phyloP scores from a whole-genome alignment of 2,329 filamentous ascomycete species.

The Pseudogymnoascus pannorum region DNA sequence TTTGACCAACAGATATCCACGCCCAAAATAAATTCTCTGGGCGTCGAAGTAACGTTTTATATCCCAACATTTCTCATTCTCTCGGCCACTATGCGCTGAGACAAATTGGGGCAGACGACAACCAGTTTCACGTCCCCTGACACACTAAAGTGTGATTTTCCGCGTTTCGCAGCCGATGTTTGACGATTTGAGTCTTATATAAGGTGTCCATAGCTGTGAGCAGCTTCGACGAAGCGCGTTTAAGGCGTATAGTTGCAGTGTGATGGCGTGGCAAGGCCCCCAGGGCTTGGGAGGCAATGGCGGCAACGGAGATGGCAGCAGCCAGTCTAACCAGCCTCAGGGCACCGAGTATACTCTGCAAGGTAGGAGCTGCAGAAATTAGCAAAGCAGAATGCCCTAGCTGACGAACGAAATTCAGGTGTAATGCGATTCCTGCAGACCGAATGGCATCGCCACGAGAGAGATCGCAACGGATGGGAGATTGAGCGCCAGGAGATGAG shows the following conservation, averaged over 20 bases:
- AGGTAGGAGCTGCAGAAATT: conserved; percentile 37
- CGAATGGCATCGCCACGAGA: conserved; percentile 97
- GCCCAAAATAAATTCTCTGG: neutral
- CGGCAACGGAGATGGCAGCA: conserved; percentile 22
- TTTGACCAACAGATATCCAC: neutral
- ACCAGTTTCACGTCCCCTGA: conserved; percentile 2
- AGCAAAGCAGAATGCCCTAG: conserved; percentile 2
- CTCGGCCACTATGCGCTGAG: conserved; percentile 6
- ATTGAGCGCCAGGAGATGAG: conserved; percentile 99
- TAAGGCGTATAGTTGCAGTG: neutral
- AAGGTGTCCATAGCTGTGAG: neutral
- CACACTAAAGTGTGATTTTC: neutral
- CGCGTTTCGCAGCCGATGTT: neutral
- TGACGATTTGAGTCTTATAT: neutral
- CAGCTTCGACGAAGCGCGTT: conserved; percentile 1
- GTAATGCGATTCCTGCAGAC: conserved; percentile 99
- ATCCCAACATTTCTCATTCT: neutral
- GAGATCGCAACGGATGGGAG: conserved; percentile 96
- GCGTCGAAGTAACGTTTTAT: neutral
- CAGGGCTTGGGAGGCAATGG: conserved; percentile 41
- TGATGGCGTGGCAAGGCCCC: conserved; percentile 65
- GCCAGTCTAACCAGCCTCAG: conserved; percentile 38
- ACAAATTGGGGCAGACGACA: neutral
- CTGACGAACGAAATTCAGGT: conserved; percentile 67
- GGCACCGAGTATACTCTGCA: conserved; percentile 68